Evolutionary conservation across 352 stramenopile species (phyloP), one percentile per base, ranked within the genome.

Genomic region (Phytophthora cactorum): DNA sequence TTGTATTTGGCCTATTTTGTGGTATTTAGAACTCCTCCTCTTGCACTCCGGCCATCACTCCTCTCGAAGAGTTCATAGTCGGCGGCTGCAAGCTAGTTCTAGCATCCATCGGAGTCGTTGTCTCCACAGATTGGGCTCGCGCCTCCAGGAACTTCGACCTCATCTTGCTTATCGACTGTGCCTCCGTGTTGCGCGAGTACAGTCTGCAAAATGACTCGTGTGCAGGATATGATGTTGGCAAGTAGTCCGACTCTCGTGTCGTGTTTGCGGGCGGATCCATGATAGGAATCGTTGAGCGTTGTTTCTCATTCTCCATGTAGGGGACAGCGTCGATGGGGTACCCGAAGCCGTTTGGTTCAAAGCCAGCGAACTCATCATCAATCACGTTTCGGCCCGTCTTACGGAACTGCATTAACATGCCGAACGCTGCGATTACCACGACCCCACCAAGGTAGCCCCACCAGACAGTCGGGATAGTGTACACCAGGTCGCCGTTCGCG

Each of bases 361-460:
- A 63, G 10, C 47, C 58, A 31, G 49, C 36, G 15, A 66, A 68
- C 39, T 74, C 66, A 36, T 77, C 52, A 27, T 80, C 59, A 2
- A 68, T 36, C 2, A 52, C 29, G 15, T 44, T 60, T 12, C 68
- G 63, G 11, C 62, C 49, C 3, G 68, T 77, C 55, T 74, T 77
- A 6, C 34, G 44, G 36, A 75, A 78, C 55, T 81, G 77, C 8
- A 82, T 59, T 39, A 74, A 50, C 54, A 72, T 66, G 3, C 72
- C 74, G n/a, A 85, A 43, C 7, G 51, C 52, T 3, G 61, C 59
- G 11, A 85, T 58, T 39, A 79, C 52, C 11, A 81, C 57, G 44
- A 74, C 81, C 28, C 70, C 75, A 32, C 29, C 65, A 25, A 82
- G 58, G 43, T 85, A 85, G 12, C 27, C 73, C 76, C 76, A 84